Percentiles rank a stretch among this genome's conserved stretches.
Conservation (phyloP, 306 rosid species). For the Aeschynomene evenia region DNA sequence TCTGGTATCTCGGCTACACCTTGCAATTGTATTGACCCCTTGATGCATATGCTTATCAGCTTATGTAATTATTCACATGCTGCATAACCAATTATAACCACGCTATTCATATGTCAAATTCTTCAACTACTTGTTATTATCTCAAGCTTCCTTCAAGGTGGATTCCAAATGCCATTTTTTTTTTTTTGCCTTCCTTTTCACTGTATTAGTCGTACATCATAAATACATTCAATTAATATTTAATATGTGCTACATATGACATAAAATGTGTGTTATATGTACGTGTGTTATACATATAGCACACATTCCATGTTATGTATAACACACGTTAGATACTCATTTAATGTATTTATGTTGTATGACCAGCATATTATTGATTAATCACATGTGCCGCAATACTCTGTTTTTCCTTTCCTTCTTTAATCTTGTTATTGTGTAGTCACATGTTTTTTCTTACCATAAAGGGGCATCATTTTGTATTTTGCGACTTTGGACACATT, state of each 20-base stretch:
- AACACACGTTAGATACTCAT: too few species aligned
- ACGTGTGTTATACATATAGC: too few species aligned
- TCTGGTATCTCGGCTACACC: neutral
- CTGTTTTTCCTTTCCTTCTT: too few species aligned
- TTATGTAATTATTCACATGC: slow-evolving; percentile 24
- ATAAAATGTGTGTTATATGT: too few species aligned
- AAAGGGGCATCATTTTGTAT: neutral
- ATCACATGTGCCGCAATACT: neutral
- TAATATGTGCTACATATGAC: too few species aligned
- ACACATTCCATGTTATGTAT: too few species aligned
- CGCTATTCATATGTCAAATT: slow-evolving; percentile 13
- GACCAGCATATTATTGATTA: too few species aligned
- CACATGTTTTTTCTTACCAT: neutral
- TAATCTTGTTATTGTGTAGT: too few species aligned
- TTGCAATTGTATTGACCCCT: neutral
- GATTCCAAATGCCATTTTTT: neutral
- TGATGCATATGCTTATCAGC: slow-evolving; percentile 6
- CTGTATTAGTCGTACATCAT: too few species aligned
- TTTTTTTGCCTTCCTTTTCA: neutral
- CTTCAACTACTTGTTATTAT: neutral
- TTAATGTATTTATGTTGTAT: too few species aligned
- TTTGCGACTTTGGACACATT: neutral
- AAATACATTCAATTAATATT: too few species aligned
- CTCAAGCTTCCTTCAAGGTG: neutral
- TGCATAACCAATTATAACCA: slow-evolving; percentile 13